Evolutionary conservation across 2,329 filamentous ascomycete species (phyloP), one percentile per base, ranked within the genome.

Genomic region (Phaeophleospora eucalypticola): DNA sequence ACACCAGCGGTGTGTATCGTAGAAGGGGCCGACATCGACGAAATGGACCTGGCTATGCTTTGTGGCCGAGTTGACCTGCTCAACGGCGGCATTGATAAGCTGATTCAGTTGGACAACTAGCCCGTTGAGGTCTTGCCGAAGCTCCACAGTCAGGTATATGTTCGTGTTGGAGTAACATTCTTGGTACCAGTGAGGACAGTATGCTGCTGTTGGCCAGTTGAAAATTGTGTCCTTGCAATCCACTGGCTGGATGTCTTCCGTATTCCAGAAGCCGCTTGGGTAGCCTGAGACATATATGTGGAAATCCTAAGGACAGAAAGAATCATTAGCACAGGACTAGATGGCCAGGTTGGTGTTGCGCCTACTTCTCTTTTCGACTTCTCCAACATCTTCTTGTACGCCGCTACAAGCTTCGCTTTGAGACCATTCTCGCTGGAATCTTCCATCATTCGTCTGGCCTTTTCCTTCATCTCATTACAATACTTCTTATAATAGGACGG

Each of bases 1-100:
- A 27, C 41, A 44, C 15, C 15, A 44, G 18, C 41, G 41, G 12
- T 37, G 41, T n/a, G 14, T 27, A 27, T 44, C 33, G 41, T 19
- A 44, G 10, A 9, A n/a, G 10, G 15, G 32, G 16, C 15, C 20
- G 10, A 27, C 15, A 37, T 44, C 41, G 32, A 44, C 17, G 33
- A 44, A 44, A 10, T 27, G 20, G 18, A 44, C 41, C 15, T 37
- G 29, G 14, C 24, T 14, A 6, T 19, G 15, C 4, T 16, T 17
- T 14, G n/a, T 18, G 17, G 9, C 18, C 14, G 32, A 15, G 16
- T 44, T 44, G 4, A 44, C 29, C 10, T 36, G 18, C 4, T 44
- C 15, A 17, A 37, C 20, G 29, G 33, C 41, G 7, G 41, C 17
- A 16, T 12, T 14, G 14, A 44, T 18, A 12, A 44, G n/a, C 4